Conservation (phyloP, 352 stramenopile genomes). For the Globisporangium alternatum region DNA sequence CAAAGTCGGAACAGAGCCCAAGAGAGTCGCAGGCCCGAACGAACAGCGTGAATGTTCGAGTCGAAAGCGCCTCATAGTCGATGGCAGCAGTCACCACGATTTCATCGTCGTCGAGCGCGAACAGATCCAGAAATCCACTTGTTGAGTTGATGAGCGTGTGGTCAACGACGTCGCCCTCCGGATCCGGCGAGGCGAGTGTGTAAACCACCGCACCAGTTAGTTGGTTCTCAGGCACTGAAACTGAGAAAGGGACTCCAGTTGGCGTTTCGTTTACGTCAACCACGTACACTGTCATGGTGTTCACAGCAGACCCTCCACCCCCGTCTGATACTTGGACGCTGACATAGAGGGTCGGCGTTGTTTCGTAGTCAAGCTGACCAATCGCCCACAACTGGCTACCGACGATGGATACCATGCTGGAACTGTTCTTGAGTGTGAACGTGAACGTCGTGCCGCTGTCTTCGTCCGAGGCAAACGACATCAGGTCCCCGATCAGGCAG, state of each 20-base stretch:
- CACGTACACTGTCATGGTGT: slow-evolving; percentile 23
- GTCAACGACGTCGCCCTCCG: slow-evolving; percentile 36
- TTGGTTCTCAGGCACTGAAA: slow-evolving; percentile 35
- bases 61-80: slow-evolving; percentile 11
- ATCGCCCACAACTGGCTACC: slow-evolving; percentile 10
- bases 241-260: slow-evolving; percentile 21
- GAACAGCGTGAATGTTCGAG: slow-evolving; percentile 25
- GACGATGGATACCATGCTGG: slow-evolving; percentile 1
- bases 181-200: slow-evolving; percentile 27
- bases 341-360: slow-evolving; percentile 11
- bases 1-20: slow-evolving; percentile 33
- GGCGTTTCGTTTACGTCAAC: slow-evolving; percentile 35
- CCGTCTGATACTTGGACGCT: slow-evolving; percentile 25
- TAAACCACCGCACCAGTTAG: slow-evolving; percentile 24
- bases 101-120: background rate
- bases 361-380: slow-evolving; percentile 5
- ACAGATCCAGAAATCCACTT: slow-evolving; percentile 9
- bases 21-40: slow-evolving; percentile 43
- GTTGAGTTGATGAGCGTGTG: slow-evolving; percentile 7
- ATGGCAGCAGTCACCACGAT: slow-evolving; percentile 6
- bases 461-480: slow-evolving; percentile 41
- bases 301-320: slow-evolving; percentile 17
- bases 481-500: slow-evolving; percentile 43
- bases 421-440: slow-evolving; percentile 26
- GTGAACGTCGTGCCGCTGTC: slow-evolving; percentile 31